These are phyloP conservation scores for Candida michaelii DNA, from an alignment of 805 yeast genomes.

Conservation along the genomic window DNA sequence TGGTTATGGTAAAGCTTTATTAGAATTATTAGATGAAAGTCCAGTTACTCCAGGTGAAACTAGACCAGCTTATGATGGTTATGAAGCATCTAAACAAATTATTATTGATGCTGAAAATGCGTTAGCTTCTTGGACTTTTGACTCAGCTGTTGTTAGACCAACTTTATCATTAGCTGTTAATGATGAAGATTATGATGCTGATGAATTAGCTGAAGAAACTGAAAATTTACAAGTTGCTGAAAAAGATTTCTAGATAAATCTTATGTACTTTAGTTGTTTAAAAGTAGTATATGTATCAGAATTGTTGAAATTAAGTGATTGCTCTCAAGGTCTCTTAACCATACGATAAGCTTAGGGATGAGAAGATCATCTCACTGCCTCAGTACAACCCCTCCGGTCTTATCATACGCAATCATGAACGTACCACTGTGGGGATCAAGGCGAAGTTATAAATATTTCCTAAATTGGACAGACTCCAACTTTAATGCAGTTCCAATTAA, in stretches of 20 bases:
- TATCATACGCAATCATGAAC: too few species aligned
- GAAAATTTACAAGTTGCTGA: conserved; percentile 53
- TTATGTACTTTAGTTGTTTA: conserved; percentile 2
- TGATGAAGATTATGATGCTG: conserved; percentile 52
- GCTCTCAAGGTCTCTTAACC: too few species aligned
- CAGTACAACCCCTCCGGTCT: too few species aligned
- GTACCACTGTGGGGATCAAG: not conserved
- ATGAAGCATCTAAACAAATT: conserved; percentile 96
- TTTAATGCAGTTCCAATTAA: too few species aligned
- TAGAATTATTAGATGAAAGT: conserved; percentile 92
- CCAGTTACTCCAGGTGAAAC: conserved; percentile 99
- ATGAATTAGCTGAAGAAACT: conserved; percentile 44
- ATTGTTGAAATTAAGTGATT: too few species aligned
- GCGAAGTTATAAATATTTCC: not conserved
- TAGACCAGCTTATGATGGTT: conserved; percentile 97
- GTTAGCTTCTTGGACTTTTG: conserved; percentile 94
- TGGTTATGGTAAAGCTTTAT: conserved; percentile 96
- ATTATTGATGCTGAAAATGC: conserved; percentile 96
- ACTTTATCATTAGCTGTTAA: conserved; percentile 74
- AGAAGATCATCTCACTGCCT: too few species aligned
- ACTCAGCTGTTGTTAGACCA: conserved; percentile 92
- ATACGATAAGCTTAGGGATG: too few species aligned
- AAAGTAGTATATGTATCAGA: not conserved
- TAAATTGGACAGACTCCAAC: not conserved
- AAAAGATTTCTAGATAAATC: conserved; percentile 31